Base-by-base conservation (phyloP, 225 moss, liverwort and hornwort species). In the Thuidium tamariscinum region DNA sequence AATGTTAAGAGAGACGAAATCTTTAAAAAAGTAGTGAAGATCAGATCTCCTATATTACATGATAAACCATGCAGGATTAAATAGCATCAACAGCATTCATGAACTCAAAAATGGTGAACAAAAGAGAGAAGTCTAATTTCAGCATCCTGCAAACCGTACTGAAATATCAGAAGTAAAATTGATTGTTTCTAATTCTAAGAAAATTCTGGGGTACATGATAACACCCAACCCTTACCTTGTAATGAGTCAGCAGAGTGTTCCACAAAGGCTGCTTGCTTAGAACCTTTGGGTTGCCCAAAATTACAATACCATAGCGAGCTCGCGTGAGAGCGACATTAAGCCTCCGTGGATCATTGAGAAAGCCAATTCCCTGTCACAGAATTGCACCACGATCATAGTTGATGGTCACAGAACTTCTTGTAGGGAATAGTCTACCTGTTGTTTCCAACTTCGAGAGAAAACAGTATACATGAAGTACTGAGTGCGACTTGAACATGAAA, bases 221-320 rank as follows among this genome's bases (percentile, higher is more conserved):
- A 36, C 41, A 74, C 7, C 80, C 36, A 60, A 18, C 37, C 37
- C 60, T 26, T 74, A 97, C 97, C 95, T 99, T 99, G 90, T 96
- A 99, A 83, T 99, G 98, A 66, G 98, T 96, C 81, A 99, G 86
- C 81, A 99, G 87, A 76, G 97, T 97, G 88, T 99, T 99, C 98
- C 98, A 99, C 74, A 99, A 86, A 79, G 98, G 98, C 82, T 99
- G 98, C 82, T 99, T 99, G 90, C 98, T 99, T 76, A 99, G 91
- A 70, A 99, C 98, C 88, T 99, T 99, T 11, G 98, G 98, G 84
- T 99, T 99, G 26, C 98, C 98, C 83, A 99, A 89, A 61, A 97
- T 95, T 16, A 99, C 98, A 70, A 97, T 91, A 44, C 98, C 98
- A 86, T 90, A 99, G 42, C 97, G 97, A 70, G 98, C 94, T 81